phyloP scores from a whole-genome alignment of 2,329 filamentous ascomycete genomes.

The Cryphonectria parasitica region DNA sequence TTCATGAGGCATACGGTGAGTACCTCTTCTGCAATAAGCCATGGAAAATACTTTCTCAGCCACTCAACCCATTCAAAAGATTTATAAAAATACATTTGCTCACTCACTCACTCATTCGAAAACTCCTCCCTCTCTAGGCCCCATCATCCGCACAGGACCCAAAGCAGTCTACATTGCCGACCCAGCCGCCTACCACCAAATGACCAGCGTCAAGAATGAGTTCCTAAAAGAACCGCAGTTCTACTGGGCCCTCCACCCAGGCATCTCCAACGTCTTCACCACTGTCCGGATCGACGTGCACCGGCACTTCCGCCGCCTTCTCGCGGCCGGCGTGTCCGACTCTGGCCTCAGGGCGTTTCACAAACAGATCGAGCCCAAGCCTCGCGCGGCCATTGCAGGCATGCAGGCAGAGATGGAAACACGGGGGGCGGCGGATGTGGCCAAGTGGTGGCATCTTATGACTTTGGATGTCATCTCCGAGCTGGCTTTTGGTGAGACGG shows the following conservation, averaged over 20 bases:
- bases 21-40: not conserved
- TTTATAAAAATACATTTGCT: too few relatives aligned
- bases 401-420: constrained; percentile 49
- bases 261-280: constrained; percentile 43
- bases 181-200: constrained; percentile 31
- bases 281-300: constrained; percentile 45
- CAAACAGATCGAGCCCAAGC: constrained; percentile 41
- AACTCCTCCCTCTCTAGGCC: not conserved
- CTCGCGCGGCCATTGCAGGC: constrained; percentile 44
- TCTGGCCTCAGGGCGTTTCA: constrained; percentile 39
- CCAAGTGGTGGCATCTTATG: constrained; percentile 59
- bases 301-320: constrained; percentile 44
- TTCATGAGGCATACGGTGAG: constrained; percentile 35
- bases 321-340: constrained; percentile 46
- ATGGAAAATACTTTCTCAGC: too few relatives aligned
- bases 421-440: constrained; percentile 47
- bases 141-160: constrained; percentile 34
- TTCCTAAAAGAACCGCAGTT: constrained; percentile 36
- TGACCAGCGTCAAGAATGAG: constrained; percentile 37
- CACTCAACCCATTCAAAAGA: too few relatives aligned
- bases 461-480: constrained; percentile 58
- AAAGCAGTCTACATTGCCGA: constrained; percentile 35
- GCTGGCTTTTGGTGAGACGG: constrained; percentile 58
- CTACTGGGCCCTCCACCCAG: constrained; percentile 32
- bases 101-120: not conserved